phyloP scores from a whole-genome alignment of 192 early-diverging fungal species.

The Allomyces macrogynus region DNA sequence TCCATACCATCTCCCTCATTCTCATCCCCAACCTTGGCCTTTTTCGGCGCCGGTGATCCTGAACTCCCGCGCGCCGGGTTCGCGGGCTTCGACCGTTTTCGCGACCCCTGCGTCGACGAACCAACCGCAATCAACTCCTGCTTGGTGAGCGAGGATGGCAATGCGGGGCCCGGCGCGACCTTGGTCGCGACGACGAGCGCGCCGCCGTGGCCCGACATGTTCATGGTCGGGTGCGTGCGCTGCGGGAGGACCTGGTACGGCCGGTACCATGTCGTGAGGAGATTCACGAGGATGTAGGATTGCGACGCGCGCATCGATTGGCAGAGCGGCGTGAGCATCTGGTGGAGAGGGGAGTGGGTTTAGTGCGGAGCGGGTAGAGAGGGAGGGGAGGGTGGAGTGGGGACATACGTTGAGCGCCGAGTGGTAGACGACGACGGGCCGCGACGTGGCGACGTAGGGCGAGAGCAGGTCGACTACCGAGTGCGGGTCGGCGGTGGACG shows the following conservation, averaged over 20 bases:
- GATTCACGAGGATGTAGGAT: constrained; percentile 9
- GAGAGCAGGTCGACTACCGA: constrained; percentile 49
- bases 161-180: not conserved
- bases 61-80: no score
- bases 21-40: no score
- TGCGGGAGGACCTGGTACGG: constrained; percentile 37
- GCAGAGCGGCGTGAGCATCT: constrained; percentile 49
- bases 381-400: no score
- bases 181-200: constrained; percentile 39
- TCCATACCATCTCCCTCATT: no score
- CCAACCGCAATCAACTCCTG: no score
- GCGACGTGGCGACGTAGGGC: constrained; percentile 61
- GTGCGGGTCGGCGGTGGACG: constrained; percentile 51
- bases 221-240: constrained; percentile 65
- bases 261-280: not conserved
- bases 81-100: no score
- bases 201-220: constrained; percentile 48
- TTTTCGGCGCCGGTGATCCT: no score
- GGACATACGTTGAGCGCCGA: constrained; percentile 32
- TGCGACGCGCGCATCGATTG: constrained; percentile 81
- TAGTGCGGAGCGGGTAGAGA: no score
- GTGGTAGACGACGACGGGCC: constrained; percentile 66
- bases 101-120: no score
- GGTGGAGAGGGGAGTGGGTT: not conserved
- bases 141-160: no score